Evolutionary conservation across 345 rosid species (phyloP).

Genomic region (Sapria himalayana): DNA sequence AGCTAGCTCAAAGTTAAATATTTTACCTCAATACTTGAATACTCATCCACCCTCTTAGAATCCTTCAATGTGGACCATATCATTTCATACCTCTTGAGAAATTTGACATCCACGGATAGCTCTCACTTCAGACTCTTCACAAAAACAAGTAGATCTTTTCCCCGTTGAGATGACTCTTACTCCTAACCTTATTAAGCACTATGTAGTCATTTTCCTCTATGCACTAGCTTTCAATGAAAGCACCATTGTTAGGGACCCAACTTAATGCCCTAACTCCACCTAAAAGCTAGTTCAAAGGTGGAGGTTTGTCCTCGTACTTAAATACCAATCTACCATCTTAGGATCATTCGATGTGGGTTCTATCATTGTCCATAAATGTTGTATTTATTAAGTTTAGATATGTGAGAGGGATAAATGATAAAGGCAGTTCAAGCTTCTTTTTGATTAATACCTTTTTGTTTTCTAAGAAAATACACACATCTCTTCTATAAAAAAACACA

Average conservation of each 20-base stretch:
- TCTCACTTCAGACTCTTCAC: not conserved
- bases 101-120: not conserved
- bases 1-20: too few species aligned
- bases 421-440: too few species aligned
- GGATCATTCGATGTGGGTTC: not conserved
- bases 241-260: not conserved
- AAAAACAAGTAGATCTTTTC: not conserved
- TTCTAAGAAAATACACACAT: too few species aligned
- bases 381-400: not conserved
- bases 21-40: too few species aligned
- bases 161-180: too few species aligned
- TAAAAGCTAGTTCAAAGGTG: too few species aligned
- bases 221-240: not conserved
- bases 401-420: too few species aligned
- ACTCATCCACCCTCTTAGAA: too few species aligned
- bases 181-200: not conserved
- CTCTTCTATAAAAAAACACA: too few species aligned
- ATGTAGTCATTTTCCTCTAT: not conserved
- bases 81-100: not conserved
- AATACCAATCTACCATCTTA: not conserved
- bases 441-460: too few species aligned
- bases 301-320: not conserved
- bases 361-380: not conserved
- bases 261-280: not conserved
- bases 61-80: too few species aligned